Percentiles rank a stretch among this genome's conserved stretches.
These are phyloP conservation scores for Aegilops sharonensis DNA, from an alignment of 176 grass and related monocot genomes.

Conservation along the genomic window DNA sequence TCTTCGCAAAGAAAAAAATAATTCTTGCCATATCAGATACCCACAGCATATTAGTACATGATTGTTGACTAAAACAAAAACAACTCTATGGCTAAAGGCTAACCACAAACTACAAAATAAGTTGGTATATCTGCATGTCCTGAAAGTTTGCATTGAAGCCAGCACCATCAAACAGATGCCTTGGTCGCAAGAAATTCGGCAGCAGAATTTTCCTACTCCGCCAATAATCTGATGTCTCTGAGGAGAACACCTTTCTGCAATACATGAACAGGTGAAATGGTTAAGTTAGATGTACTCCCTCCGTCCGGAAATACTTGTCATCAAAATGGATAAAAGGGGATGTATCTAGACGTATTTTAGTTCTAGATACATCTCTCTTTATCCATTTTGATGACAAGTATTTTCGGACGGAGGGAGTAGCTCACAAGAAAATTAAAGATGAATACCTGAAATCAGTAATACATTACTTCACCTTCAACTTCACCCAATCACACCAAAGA, in stretches of 20 bases:
- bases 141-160: background rate
- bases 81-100: background rate
- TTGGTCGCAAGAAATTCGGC: background rate
- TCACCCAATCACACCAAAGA: background rate
- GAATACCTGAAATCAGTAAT: background rate
- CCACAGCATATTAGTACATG: background rate
- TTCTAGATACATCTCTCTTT: too few relatives aligned
- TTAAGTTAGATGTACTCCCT: background rate
- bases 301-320: too few relatives aligned
- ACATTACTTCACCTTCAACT: background rate
- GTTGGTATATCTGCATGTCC: background rate
- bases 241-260: background rate
- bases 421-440: background rate
- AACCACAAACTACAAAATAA: background rate
- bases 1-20: too few relatives aligned
- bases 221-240: background rate
- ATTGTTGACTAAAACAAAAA: background rate
- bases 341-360: too few relatives aligned
- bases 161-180: background rate
- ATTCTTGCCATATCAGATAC: background rate
- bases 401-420: too few relatives aligned
- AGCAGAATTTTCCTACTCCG: background rate
- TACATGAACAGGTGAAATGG: background rate
- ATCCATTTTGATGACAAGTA: too few relatives aligned
- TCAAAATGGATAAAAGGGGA: too few relatives aligned